Base-by-base conservation (phyloP, 306 rosid species). In the Vigna nakashimae region DNA sequence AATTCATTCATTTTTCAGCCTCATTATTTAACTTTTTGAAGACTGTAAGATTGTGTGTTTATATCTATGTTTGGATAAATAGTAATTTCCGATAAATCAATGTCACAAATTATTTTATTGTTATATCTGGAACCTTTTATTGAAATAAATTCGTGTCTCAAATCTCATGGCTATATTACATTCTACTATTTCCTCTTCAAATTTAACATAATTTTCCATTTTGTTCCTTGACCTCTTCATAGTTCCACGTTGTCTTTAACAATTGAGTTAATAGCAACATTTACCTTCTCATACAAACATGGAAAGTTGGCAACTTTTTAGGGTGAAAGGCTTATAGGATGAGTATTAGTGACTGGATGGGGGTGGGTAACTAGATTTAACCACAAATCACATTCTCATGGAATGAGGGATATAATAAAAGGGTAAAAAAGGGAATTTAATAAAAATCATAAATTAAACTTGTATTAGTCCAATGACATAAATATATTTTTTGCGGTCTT, bases 1-100 rank as follows among this genome's bases (percentile, higher is more conserved):
- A 42, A 49, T 74, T 75, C 14, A 16, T 63, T 12, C 65, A 10
- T 50, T 76, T 50, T 5, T 36, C 60, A 20, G 7, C 11, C 22
- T 42, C 28, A 58, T 74, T 34, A 1, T 48, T 48, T 58, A 10
- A 50, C 57, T 56, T 67, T 20, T 14, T 67, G 6, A 56, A 67
- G 16, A 75, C 43, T 38, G n/a, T 71, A 20, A 28, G 30, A 57
- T 30, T 69, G 65, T 67, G 67, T 79, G 24, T 73, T 77, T n/a
- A 38, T 40, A 10, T 38, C 30, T 46, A 32, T 74, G 69, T 78
- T 46, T 65, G 76, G 43, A 8, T 70, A 58, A 69, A 42, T 60
- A 43, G 20, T 66, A 43, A 26, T 40, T 28, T 12, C 18, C 34
- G 13, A 65, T 71, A 45, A 20, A 32, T 65, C 28, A 34, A 36